These are phyloP conservation scores for Trypethelium eluteriae DNA, from an alignment of 495 filamentous ascomycete species.

Conservation along the genomic window DNA sequence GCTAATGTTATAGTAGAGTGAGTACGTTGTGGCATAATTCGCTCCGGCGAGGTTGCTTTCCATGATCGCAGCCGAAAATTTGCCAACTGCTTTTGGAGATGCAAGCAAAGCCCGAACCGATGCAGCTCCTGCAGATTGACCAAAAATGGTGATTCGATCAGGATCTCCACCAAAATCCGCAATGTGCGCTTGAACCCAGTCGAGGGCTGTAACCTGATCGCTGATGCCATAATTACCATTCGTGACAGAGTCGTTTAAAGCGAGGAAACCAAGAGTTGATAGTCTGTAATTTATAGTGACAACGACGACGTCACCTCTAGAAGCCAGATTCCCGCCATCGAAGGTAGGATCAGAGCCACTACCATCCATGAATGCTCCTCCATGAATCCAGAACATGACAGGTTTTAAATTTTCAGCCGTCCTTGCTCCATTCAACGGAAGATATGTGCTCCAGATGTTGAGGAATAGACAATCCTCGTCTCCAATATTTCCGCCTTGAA, in stretches of 20 bases:
- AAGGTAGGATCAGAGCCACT: slow-evolving; percentile 30
- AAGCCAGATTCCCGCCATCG: slow-evolving; percentile 46
- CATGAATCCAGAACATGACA: slow-evolving; percentile 42
- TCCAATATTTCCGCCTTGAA: slow-evolving; percentile 35
- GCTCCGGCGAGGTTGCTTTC: slow-evolving; percentile 44
- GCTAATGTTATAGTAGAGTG: slow-evolving; percentile 42
- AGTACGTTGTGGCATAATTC: slow-evolving; percentile 36
- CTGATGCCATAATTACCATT: slow-evolving; percentile 50
- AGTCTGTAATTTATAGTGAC: slow-evolving; percentile 44
- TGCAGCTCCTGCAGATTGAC: slow-evolving; percentile 49
- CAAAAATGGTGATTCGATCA: slow-evolving; percentile 37
- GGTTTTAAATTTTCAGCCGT: slow-evolving; percentile 34
- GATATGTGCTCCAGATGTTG: slow-evolving; percentile 48
- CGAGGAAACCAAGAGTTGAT: slow-evolving; percentile 39
- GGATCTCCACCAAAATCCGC: slow-evolving; percentile 30
- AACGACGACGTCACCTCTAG: slow-evolving; percentile 43
- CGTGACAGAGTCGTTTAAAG: slow-evolving; percentile 31
- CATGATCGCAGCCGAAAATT: slow-evolving; percentile 45
- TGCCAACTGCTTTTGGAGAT: slow-evolving; percentile 43
- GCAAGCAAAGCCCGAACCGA: slow-evolving; percentile 48
- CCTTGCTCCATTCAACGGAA: slow-evolving; percentile 35
- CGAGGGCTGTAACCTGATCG: slow-evolving; percentile 37
- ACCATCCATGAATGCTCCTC: slow-evolving; percentile 28
- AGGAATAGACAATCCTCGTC: slow-evolving; percentile 47
- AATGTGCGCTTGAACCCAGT: slow-evolving; percentile 29